Evolutionary conservation across 371 early-diverging fungal species (phyloP), one percentile per base, ranked within the genome.

Genomic region (Mortierella sp.): DNA sequence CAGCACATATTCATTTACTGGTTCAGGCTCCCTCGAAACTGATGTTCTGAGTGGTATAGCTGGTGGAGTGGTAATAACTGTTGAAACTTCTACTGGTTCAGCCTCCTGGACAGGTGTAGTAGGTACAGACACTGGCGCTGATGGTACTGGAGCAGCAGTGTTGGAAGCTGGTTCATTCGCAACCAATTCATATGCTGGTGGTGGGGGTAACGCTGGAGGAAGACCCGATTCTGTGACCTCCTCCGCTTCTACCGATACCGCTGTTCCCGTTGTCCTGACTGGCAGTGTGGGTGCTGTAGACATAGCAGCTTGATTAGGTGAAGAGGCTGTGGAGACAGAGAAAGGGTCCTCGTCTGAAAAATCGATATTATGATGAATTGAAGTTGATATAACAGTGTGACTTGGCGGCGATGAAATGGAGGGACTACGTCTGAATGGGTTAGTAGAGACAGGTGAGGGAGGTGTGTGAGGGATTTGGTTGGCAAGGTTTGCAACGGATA

Each of bases 1-100:
- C 15, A 92, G 86, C 7, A 88, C 85, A 72, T 94, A 93, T 69
- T 89, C 88, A 28, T 86, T 84, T 16, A 43, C 50, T 47, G 72
- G 66, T 28, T 74, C 66, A 28, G 67, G 43, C 19, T 67, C 67
- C 33, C 55, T 69, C 13, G 53, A 24, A 24, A 59, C n/a, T 9
- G 67, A 16, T 58, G 67, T 21, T 58, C 68, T 67, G 33, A 61
- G 40, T 53, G 45, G 64, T 4, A 65, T 11, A 33, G 52, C 36
- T 19, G 66, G 16, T 47, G 61, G 45, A 43, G 69, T 6, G 36
- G 33, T 24, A 50, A 67, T n/a, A 16, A 57, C 15, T 8, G 72
- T 28, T 52, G 60, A 33, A 24, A 64, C 28, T 28, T 24, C 65
- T 61, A 50, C 22, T 50, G 19, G 7, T 36, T 33, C 24, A 11